Evolutionary conservation across 306 rosid species (phyloP).

Genomic region (Phaseolus lunatus): DNA sequence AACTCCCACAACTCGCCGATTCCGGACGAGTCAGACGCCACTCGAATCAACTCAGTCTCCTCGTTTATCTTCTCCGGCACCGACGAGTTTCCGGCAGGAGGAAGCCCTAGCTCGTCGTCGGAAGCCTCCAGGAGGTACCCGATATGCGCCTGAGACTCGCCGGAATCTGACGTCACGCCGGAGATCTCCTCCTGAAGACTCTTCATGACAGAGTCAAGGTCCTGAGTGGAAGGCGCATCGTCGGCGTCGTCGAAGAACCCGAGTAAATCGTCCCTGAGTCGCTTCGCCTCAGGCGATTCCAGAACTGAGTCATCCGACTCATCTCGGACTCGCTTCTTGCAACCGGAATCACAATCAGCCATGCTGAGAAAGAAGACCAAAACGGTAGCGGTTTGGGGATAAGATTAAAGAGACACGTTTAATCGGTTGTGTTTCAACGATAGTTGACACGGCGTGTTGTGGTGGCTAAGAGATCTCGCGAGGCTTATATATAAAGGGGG

Average conservation of each 20-base stretch:
- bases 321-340: constrained; percentile 63
- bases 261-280: constrained; percentile 69
- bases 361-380: constrained; percentile 26
- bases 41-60: constrained; percentile 56
- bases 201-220: constrained; percentile 78
- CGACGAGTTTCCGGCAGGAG: constrained; percentile 57
- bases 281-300: constrained; percentile 70
- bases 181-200: constrained; percentile 87
- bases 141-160: constrained; percentile 74
- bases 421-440: neutral
- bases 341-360: constrained; percentile 41
- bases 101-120: constrained; percentile 89
- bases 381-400: constrained; percentile 22
- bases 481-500: constrained; percentile 72
- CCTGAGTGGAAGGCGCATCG: constrained; percentile 57
- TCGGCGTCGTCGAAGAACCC: constrained; percentile 73
- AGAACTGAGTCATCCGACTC: constrained; percentile 56
- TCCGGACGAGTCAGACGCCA: constrained; percentile 65
- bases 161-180: constrained; percentile 60
- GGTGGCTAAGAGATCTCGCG: constrained; percentile 43
- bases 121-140: constrained; percentile 84
- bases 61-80: constrained; percentile 37
- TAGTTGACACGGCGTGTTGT: constrained; percentile 43
- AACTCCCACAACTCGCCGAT: constrained; percentile 74
- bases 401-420: neutral